These are phyloP conservation scores for Neurospora discreta DNA, from an alignment of 495 filamentous ascomycete species.

Conservation along the genomic window DNA sequence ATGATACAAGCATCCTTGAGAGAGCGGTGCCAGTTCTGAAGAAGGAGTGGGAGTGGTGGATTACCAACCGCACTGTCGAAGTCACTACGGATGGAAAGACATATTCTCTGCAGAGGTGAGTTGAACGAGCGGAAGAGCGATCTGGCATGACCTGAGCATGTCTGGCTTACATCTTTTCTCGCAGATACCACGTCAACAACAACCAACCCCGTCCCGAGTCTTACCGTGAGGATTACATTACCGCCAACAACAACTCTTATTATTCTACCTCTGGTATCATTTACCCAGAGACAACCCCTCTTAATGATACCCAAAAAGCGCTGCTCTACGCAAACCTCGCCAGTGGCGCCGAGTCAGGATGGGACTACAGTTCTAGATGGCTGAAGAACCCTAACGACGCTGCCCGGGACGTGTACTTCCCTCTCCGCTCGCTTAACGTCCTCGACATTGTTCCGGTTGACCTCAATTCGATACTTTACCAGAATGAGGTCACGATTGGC, in stretches of 20 bases:
- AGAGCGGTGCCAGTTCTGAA: constrained; percentile 35
- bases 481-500: constrained; percentile 33
- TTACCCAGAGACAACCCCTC: constrained; percentile 29
- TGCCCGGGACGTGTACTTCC: constrained; percentile 36
- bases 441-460: constrained; percentile 32
- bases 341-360: constrained; percentile 38
- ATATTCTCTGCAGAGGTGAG: constrained; percentile 32
- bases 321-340: constrained; percentile 35
- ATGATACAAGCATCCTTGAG: constrained; percentile 36
- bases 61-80: constrained; percentile 29
- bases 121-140: not conserved
- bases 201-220: constrained; percentile 41
- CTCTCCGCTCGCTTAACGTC: constrained; percentile 36
- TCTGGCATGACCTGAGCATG: not conserved
- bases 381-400: constrained; percentile 33
- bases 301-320: constrained; percentile 30
- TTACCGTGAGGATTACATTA: constrained; percentile 35
- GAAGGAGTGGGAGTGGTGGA: constrained; percentile 39
- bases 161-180: not conserved
- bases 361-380: constrained; percentile 35
- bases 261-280: constrained; percentile 35
- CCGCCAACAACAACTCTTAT: constrained; percentile 36
- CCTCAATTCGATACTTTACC: constrained; percentile 40
- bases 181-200: constrained; percentile 34
- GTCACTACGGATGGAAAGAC: constrained; percentile 23